Conservation (phyloP, 225 moss, liverwort and hornwort genomes). For the Marchantia polymorpha region DNA sequence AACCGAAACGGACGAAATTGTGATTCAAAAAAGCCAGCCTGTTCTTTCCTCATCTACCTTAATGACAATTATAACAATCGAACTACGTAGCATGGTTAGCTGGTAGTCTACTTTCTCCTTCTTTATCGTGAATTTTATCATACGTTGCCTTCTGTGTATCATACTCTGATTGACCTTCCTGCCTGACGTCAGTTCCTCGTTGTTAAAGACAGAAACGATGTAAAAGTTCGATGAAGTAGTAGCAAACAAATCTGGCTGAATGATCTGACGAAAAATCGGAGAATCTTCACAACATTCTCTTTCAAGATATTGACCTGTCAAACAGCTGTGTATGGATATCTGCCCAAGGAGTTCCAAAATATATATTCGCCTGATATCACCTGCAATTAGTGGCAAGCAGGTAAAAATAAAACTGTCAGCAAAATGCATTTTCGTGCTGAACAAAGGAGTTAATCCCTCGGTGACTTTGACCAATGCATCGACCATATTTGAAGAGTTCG, state of each 20-base stretch:
- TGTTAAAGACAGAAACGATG: neutral
- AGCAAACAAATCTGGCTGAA: neutral
- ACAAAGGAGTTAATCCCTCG: too few species aligned
- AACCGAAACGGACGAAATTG: neutral
- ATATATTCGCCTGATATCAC: slow-evolving; percentile 92
- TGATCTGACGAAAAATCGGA: neutral
- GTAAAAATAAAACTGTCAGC: neutral
- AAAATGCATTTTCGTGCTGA: neutral
- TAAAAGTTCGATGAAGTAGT: neutral
- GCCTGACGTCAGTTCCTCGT: neutral
- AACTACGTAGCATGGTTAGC: neutral
- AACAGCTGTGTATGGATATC: slow-evolving; percentile 65
- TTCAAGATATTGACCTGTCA: neutral
- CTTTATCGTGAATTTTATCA: neutral
- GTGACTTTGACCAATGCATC: too few species aligned
- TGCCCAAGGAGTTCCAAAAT: slow-evolving; percentile 95
- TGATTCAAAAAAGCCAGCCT: neutral
- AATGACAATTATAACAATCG: neutral
- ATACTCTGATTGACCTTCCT: neutral
- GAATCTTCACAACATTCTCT: neutral
- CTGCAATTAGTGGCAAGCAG: slow-evolving; percentile 23
- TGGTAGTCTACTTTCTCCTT: neutral
- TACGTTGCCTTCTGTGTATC: neutral
- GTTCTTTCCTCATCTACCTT: neutral
- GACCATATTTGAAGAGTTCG: too few species aligned